Evolutionary conservation across 805 yeast genomes (phyloP), one percentile per base, ranked within the genome.

Genomic region (Saccharomycopsis amapae): DNA sequence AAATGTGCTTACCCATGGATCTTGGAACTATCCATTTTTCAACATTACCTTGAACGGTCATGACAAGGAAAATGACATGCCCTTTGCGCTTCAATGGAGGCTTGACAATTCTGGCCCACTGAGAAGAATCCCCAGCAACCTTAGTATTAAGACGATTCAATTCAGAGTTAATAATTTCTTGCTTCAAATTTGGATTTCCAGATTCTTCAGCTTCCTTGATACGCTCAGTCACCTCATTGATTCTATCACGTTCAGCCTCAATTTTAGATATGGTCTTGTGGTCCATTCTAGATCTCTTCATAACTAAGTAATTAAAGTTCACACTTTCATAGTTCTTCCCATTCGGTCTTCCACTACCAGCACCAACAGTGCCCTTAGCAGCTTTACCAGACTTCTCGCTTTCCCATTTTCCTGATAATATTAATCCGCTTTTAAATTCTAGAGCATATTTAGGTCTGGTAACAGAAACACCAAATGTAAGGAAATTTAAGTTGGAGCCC

Each of bases 11-110:
- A 4, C 86, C 84, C 45, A 75, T 70, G 17, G 94, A 79, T 59
- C 81, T 84, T 0, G 97, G 82, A 2, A 93, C 75, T 13, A 80
- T 80, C 96, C 97, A 88, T 49, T 80, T 78, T 63, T 90, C 97
- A 36, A 90, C 63, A 39, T 74, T 72, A 1, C 96, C 96, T 12
- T 81, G 72, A 0, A 89, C 75, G 0, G 86, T 78, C 67, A 96
- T 87, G 2, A 88, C 73, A 53, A 79, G 84, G 61, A 89, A 69
- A 20, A 77, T 67, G 15, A 90, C 93, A 64, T 88, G 94, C 2
- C 88, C 86, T 58, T 86, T 85, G 40, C 82, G 73, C 58, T 87
- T 86, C 57, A 73, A 54, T 1, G 97, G 97, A 18, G 72, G 73
- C 30, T 72, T 70, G 45, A 88, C 64, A 10, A 85, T 75, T 49